Base-by-base conservation (phyloP, 352 stramenopile genomes). In the Pythium graminicola region DNA sequence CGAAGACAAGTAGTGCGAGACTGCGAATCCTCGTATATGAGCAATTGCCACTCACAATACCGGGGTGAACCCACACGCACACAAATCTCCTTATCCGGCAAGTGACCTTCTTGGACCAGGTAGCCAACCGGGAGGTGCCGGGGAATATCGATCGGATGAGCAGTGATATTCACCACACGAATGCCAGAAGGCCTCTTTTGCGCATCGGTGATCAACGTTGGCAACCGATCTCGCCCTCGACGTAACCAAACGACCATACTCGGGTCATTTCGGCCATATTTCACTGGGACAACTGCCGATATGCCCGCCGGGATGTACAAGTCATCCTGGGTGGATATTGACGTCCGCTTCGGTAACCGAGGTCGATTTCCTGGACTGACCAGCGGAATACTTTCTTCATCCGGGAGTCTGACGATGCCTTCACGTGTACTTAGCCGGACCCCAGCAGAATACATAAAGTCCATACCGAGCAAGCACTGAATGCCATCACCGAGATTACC, bases 381-480 rank as follows among this genome's bases (percentile, higher is more conserved):
- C n/a, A 60, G 17, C 19, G 54, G 45, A 23, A 54, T 23, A 1
- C 19, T 2, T 16, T 61, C 54, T 38, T 62, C 54, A 20, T 62
- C 54, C 1, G 54, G 54, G 1, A 62, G 23, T 6, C n/a, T 19
- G 29, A 55, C 54, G 2, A 16, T 36, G 3, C 60, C 41, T 19
- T 70, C 54, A 1, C 35, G 35, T 0, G 44, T 29, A 16, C 46
- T 53, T 0, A 62, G 28, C 7, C 59, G 39, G 1, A 73, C 62
- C 3, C 62, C 62, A 11, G 55, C 47, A 41, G 2, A 39, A 16
- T 4, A 22, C 60, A 72, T 72, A 46, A 70, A 73, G 32, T 70
- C 48, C 54, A 66, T 62, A 2, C 62, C 54, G 0, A 73, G 51
- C 1, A 70, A 39, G n/a, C 54, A 68, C 2, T 70, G 54, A 11